A percentile compares a stretch with the other conserved stretches of the same genome.
phyloP scores from a whole-genome alignment of 441 rosid species.

The Rhodomyrtus psidioides region DNA sequence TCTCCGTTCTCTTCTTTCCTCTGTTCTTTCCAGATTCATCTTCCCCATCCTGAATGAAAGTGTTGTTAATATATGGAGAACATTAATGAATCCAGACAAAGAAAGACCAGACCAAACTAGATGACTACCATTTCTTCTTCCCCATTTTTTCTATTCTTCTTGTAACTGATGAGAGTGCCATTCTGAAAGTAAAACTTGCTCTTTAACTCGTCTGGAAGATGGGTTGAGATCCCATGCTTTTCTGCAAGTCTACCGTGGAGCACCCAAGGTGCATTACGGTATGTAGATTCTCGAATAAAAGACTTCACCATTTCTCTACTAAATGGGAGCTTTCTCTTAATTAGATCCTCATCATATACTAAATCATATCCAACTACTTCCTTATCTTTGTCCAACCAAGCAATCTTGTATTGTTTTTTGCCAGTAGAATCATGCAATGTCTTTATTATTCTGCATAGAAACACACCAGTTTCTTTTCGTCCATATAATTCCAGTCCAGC shows the following conservation, averaged over 20 bases:
- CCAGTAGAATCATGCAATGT: slow-evolving; percentile 28
- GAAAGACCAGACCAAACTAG: slow-evolving; percentile 8
- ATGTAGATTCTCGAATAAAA: slow-evolving; percentile 88
- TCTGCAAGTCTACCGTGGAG: slow-evolving; percentile 61
- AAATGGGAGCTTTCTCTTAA: slow-evolving; percentile 66
- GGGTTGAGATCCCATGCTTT: slow-evolving; percentile 56
- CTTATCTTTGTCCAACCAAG: slow-evolving; percentile 62
- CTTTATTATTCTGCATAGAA: slow-evolving; percentile 62
- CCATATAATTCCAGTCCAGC: slow-evolving; percentile 70
- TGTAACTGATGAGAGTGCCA: slow-evolving; percentile 54
- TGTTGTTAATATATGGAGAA: not conserved
- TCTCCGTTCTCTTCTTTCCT: slow-evolving; percentile 48
- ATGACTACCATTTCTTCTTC: slow-evolving; percentile 19
- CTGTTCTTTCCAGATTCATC: slow-evolving; percentile 36
- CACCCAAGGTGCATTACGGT: slow-evolving; percentile 84
- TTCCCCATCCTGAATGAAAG: slow-evolving; percentile 41
- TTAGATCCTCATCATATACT: slow-evolving; percentile 53
- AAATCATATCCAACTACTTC: slow-evolving; percentile 37
- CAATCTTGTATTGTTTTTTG: slow-evolving; percentile 51
- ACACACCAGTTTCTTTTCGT: slow-evolving; percentile 37
- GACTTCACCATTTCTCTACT: slow-evolving; percentile 79
- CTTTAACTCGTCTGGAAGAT: slow-evolving; percentile 57
- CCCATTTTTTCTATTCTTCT: slow-evolving; percentile 38
- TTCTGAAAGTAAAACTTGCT: slow-evolving; percentile 45
- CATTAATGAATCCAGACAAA: slow-evolving; percentile 2